Percentiles rank a stretch among this genome's conserved stretches.
These are phyloP conservation scores for Apocynum venetum DNA, from an alignment of 257 asterid genomes.

Conservation along the genomic window DNA sequence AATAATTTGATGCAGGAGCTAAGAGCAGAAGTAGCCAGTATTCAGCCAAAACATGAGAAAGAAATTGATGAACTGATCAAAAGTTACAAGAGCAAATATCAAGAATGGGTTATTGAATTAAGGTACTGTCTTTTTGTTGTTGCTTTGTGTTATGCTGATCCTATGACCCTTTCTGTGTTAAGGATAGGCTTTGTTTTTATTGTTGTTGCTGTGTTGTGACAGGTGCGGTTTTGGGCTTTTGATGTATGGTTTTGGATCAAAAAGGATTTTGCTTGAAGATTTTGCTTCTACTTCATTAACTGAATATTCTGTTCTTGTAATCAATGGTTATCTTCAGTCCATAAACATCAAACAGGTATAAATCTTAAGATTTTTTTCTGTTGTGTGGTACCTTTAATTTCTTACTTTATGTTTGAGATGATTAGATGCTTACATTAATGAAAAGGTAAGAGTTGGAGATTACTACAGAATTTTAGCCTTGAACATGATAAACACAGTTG, in stretches of 20 bases:
- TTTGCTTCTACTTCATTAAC: constrained; percentile 72
- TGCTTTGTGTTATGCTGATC: background rate
- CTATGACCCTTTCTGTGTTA: background rate
- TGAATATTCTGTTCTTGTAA: constrained; percentile 70
- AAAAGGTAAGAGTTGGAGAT: background rate
- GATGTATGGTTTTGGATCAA: constrained; percentile 96
- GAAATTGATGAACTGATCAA: constrained; percentile 51
- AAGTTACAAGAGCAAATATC: constrained; percentile 52
- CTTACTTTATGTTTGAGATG: background rate
- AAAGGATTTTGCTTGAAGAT: constrained; percentile 74
- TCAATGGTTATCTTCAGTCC: constrained; percentile 90
- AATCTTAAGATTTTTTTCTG: background rate
- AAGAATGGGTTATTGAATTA: constrained; percentile 62
- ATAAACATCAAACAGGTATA: constrained; percentile 79
- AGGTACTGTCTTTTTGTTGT: constrained; percentile 33
- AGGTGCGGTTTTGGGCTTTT: constrained; percentile 84
- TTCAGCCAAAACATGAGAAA: constrained; percentile 75
- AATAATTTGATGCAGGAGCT: constrained; percentile 48
- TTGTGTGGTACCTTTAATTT: background rate
- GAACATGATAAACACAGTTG: background rate
- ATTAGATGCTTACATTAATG: background rate
- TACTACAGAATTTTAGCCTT: background rate
- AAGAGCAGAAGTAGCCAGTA: constrained; percentile 57
- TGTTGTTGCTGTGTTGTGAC: constrained; percentile 7
- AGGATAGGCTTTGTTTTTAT: background rate